phyloP scores from a whole-genome alignment of 192 early-diverging fungal species.

The Irineochytrium annulatum region DNA sequence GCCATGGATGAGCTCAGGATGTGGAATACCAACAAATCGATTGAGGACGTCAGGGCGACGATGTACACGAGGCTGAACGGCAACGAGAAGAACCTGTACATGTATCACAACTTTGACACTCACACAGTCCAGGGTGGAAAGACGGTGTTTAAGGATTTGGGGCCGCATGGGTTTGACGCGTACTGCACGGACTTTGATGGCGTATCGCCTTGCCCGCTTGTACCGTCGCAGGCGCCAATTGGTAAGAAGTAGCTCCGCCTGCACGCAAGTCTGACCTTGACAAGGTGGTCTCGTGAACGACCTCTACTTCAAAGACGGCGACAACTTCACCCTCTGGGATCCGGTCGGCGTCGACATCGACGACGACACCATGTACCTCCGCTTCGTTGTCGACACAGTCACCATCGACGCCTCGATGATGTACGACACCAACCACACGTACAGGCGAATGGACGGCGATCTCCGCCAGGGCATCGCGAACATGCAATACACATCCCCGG shows the following conservation, averaged over 20 bases:
- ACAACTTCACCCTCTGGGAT: background rate
- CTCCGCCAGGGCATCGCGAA: background rate
- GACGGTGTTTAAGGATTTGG: background rate
- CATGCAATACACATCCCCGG: background rate
- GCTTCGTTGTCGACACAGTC: slow-evolving; percentile 1
- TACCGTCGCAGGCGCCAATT: background rate
- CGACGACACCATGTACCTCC: slow-evolving; percentile 2
- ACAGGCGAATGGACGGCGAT: background rate
- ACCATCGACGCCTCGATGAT: background rate
- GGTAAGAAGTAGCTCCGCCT: no score
- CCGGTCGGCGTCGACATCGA: background rate
- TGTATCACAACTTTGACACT: slow-evolving; percentile 12
- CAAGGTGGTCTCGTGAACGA: background rate
- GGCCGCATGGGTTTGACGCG: slow-evolving; percentile 4
- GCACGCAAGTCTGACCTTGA: no score
- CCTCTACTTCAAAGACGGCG: background rate
- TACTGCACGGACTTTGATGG: no score
- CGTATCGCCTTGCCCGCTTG: background rate
- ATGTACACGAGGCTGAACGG: background rate
- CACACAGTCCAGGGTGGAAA: background rate
- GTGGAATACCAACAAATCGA: background rate
- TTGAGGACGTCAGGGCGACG: background rate
- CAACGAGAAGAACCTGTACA: background rate
- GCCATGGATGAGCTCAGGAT: background rate
- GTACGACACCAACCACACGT: background rate